These are phyloP conservation scores for Xerocomellus chrysenteron DNA, from an alignment of 768 basidiomycete genomes.

Conservation along the genomic window DNA sequence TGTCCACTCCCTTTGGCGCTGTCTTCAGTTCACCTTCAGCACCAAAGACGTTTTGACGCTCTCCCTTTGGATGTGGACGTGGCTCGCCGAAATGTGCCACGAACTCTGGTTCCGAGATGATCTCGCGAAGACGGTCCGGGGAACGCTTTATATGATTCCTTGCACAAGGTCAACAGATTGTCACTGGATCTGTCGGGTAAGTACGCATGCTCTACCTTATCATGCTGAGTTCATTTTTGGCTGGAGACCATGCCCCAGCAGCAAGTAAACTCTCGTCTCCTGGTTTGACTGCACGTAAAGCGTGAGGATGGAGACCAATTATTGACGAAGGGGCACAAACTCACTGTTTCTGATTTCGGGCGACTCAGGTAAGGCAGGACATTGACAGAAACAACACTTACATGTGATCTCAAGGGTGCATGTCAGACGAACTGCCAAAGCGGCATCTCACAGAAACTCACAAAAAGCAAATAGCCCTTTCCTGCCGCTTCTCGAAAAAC, in stretches of 20 bases:
- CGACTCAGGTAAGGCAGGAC: background rate
- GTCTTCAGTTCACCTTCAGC: constrained; percentile 84
- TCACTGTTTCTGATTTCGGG: constrained; percentile 20
- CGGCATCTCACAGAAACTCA: constrained; percentile 38
- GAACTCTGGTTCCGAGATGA: constrained; percentile 71
- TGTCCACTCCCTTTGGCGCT: constrained; percentile 87
- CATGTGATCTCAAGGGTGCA: constrained; percentile 24
- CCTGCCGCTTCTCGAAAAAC: constrained; percentile 83
- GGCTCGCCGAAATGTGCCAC: constrained; percentile 75
- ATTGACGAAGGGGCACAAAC: background rate
- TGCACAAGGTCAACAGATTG: background rate
- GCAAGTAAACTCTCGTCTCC: constrained; percentile 72
- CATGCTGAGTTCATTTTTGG: constrained; percentile 72
- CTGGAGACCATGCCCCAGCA: constrained; percentile 78
- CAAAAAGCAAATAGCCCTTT: constrained; percentile 90
- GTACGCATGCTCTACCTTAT: constrained; percentile 52
- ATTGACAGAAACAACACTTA: constrained; percentile 2
- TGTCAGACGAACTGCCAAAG: constrained; percentile 1
- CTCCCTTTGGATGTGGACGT: constrained; percentile 57
- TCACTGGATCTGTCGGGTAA: background rate
- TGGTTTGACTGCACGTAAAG: constrained; percentile 51
- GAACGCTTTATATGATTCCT: constrained; percentile 65
- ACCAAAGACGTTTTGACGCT: constrained; percentile 79
- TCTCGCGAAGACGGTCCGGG: constrained; percentile 57
- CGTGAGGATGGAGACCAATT: background rate